Conservation (phyloP, 2,329 filamentous ascomycete species). For the Coniochaeta prunicola region DNA sequence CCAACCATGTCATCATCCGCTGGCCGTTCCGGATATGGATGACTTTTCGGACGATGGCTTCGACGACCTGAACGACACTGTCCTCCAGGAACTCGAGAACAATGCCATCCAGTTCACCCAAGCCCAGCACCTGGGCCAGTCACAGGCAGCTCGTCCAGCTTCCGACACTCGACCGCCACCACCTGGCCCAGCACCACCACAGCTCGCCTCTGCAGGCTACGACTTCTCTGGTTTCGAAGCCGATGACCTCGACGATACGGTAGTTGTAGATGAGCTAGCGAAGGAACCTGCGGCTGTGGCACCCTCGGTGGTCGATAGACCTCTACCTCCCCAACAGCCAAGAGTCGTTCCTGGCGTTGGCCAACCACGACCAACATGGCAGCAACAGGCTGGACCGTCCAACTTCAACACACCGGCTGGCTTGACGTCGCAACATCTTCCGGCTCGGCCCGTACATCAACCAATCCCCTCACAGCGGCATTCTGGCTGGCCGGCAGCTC, state of each 20-base stretch:
- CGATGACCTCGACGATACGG: slow-evolving; percentile 50
- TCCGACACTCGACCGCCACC: slow-evolving; percentile 3
- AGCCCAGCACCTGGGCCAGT: slow-evolving; percentile 24
- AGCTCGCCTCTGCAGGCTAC: slow-evolving; percentile 16
- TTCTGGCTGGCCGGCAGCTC: neutral
- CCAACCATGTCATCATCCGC: neutral
- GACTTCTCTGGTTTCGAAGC: slow-evolving; percentile 40
- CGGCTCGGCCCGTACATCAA: slow-evolving; percentile 4
- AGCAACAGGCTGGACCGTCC: slow-evolving; percentile 5
- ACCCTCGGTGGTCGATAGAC: slow-evolving; percentile 23
- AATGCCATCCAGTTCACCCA: slow-evolving; percentile 57
- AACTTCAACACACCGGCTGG: neutral
- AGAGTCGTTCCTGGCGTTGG: slow-evolving; percentile 10
- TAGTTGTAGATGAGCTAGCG: slow-evolving; percentile 42
- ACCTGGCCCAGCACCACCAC: slow-evolving; percentile 12
- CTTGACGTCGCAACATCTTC: slow-evolving; percentile 3
- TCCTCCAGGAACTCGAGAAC: slow-evolving; percentile 55
- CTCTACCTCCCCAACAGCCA: slow-evolving; percentile 24
- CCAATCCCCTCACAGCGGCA: neutral
- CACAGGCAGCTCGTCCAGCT: slow-evolving; percentile 12
- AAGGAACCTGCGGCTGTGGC: slow-evolving; percentile 26
- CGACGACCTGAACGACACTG: slow-evolving; percentile 50
- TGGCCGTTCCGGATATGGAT: slow-evolving; percentile 31
- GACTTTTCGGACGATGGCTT: slow-evolving; percentile 59
- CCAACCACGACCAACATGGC: slow-evolving; percentile 13